phyloP scores from a whole-genome alignment of 1,284 basidiomycete genomes.

The Vanrija sp. region DNA sequence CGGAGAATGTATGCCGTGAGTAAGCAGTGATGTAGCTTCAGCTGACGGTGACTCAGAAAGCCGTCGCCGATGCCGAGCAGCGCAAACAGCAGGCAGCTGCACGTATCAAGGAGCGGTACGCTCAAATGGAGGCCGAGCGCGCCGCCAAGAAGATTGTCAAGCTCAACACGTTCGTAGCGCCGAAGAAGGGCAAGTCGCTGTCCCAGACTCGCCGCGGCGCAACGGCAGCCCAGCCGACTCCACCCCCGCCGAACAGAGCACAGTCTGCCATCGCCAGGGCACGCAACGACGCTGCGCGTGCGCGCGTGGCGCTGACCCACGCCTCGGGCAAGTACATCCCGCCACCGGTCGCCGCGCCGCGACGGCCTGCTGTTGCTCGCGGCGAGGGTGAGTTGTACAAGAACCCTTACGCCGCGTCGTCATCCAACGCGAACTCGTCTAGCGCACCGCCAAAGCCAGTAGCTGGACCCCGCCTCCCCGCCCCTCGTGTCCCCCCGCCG shows the following conservation, averaged over 20 bases:
- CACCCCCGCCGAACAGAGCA: constrained; percentile 4
- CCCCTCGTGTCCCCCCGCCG: constrained; percentile 1
- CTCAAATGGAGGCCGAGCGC: constrained; percentile 34
- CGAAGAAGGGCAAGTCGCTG: constrained; percentile 2
- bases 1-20: constrained; percentile 41
- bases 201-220: neutral
- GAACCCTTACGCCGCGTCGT: constrained; percentile 15
- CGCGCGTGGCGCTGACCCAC: constrained; percentile 38
- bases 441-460: neutral
- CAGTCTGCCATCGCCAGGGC: constrained; percentile 32
- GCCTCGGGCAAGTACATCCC: constrained; percentile 35
- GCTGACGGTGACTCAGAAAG: constrained; percentile 27
- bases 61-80: constrained; percentile 30
- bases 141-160: constrained; percentile 34
- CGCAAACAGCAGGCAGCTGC: constrained; percentile 28
- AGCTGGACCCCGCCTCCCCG: neutral
- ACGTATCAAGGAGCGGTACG: constrained; percentile 33
- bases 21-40: neutral
- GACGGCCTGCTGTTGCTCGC: neutral
- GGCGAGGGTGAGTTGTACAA: constrained; percentile 14
- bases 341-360: constrained; percentile 12
- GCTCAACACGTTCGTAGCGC: constrained; percentile 25
- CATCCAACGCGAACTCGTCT: neutral
- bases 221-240: neutral
- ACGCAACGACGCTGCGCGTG: constrained; percentile 32